Evolutionary conservation across 768 basidiomycete species (phyloP).

Genomic region (Chalciporus piperatus): DNA sequence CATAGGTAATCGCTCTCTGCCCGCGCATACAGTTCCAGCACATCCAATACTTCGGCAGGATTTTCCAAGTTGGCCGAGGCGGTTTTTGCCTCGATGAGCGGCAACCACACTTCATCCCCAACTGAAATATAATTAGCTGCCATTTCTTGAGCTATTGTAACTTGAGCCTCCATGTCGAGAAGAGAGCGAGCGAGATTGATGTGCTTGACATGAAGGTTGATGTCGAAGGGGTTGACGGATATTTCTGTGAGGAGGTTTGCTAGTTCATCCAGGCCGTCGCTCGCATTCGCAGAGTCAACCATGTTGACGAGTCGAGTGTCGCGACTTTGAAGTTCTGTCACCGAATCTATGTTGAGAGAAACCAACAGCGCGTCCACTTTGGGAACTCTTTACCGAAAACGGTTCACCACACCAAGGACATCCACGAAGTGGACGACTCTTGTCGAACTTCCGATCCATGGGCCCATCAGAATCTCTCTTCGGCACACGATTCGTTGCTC

Average conservation of each 20-base stretch:
- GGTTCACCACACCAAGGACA: not conserved
- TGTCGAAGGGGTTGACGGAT: conserved; percentile 56
- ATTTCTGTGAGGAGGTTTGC: conserved; percentile 57
- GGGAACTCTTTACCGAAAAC: conserved; percentile 8
- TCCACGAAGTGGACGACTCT: no score
- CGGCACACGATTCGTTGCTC: no score
- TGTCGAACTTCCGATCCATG: no score
- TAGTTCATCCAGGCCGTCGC: conserved; percentile 60
- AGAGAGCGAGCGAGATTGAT: conserved; percentile 57
- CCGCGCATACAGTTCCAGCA: conserved; percentile 58
- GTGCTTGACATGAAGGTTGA: conserved; percentile 65
- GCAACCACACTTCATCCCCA: conserved; percentile 73
- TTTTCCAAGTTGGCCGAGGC: conserved; percentile 50
- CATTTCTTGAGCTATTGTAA: conserved; percentile 63
- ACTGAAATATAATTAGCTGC: conserved; percentile 59
- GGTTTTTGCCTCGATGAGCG: conserved; percentile 56
- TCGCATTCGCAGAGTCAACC: conserved; percentile 42
- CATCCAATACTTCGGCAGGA: conserved; percentile 46
- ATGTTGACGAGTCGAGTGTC: conserved; percentile 30
- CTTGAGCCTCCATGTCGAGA: conserved; percentile 57
- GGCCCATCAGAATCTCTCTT: no score
- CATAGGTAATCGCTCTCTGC: conserved; percentile 81
- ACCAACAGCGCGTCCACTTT: not conserved
- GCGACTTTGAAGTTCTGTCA: not conserved
- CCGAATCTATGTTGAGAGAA: not conserved